A percentile compares a stretch with the other conserved stretches of the same genome.
These are phyloP conservation scores for Oryza nivara DNA, from an alignment of 176 grass and related monocot species.

Conservation along the genomic window DNA sequence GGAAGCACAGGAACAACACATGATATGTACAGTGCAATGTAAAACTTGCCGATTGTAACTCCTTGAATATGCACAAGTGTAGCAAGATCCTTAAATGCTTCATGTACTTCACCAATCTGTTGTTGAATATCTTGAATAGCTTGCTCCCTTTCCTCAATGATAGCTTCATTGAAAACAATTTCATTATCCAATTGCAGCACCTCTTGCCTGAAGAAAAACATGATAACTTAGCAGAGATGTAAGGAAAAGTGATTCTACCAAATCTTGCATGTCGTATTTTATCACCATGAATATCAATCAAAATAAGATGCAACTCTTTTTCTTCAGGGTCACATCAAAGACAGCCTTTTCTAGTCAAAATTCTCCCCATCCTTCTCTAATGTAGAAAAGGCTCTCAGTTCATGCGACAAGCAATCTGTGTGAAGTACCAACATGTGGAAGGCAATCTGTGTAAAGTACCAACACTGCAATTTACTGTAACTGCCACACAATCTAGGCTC, in stretches of 20 bases:
- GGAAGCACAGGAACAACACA: constrained; percentile 6
- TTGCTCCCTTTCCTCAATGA: constrained; percentile 96
- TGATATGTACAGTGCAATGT: background rate
- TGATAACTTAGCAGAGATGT: background rate
- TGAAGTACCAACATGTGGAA: background rate
- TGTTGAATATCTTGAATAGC: constrained; percentile 94
- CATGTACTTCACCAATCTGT: constrained; percentile 95
- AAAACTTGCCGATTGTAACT: constrained; percentile 64
- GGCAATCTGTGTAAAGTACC: background rate
- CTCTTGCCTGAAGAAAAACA: constrained; percentile 69
- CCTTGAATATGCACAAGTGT: constrained; percentile 91
- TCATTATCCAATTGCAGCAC: constrained; percentile 91
- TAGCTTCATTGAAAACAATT: constrained; percentile 89
- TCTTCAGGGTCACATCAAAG: background rate
- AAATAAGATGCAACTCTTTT: background rate
- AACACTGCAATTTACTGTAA: background rate
- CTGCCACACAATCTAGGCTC: background rate
- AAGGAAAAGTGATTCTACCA: background rate
- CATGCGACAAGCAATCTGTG: background rate
- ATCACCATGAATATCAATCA: background rate
- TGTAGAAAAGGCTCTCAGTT: background rate
- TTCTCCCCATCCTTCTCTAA: background rate
- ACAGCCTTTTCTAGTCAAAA: background rate
- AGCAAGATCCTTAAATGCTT: constrained; percentile 96
- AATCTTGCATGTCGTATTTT: constrained; percentile 27